These are phyloP conservation scores for Microstegium vimineum DNA, from an alignment of 176 grass and related monocot genomes.

Conservation along the genomic window DNA sequence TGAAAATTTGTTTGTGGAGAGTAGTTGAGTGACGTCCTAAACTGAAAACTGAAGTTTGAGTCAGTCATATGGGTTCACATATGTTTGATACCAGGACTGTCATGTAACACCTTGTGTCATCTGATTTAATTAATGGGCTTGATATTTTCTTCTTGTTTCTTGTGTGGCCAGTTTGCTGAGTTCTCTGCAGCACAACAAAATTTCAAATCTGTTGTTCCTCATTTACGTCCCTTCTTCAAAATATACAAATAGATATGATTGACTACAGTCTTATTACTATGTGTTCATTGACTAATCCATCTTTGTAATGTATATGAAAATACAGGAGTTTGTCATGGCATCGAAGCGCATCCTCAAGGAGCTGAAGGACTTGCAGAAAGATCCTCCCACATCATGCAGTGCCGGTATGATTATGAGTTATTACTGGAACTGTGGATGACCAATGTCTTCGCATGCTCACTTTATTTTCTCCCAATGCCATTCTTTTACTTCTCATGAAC, in stretches of 20 bases:
- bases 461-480: not conserved
- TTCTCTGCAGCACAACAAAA: not conserved
- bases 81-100: not conserved
- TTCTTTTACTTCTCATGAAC: not conserved
- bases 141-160: not conserved
- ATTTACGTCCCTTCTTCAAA: not conserved
- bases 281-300: not conserved
- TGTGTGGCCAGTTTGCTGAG: not conserved
- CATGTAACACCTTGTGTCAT: not conserved
- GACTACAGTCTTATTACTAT: not conserved
- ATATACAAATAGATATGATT: not conserved
- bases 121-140: not conserved
- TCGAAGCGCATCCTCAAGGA: slow-evolving; percentile 63
- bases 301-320: not conserved
- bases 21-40: not conserved
- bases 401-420: slow-evolving; percentile 23
- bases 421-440: not conserved
- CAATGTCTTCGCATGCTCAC: not conserved
- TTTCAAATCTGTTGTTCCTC: not conserved
- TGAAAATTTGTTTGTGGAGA: not conserved
- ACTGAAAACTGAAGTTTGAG: not conserved
- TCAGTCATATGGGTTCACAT: not conserved
- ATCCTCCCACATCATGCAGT: slow-evolving; percentile 61
- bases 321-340: slow-evolving; percentile 39
- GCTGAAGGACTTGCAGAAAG: slow-evolving; percentile 61